Percentiles rank a stretch among this genome's conserved stretches.
These are phyloP conservation scores for Chrysoporthe cubensis DNA, from an alignment of 2,329 filamentous ascomycete species.

Conservation along the genomic window DNA sequence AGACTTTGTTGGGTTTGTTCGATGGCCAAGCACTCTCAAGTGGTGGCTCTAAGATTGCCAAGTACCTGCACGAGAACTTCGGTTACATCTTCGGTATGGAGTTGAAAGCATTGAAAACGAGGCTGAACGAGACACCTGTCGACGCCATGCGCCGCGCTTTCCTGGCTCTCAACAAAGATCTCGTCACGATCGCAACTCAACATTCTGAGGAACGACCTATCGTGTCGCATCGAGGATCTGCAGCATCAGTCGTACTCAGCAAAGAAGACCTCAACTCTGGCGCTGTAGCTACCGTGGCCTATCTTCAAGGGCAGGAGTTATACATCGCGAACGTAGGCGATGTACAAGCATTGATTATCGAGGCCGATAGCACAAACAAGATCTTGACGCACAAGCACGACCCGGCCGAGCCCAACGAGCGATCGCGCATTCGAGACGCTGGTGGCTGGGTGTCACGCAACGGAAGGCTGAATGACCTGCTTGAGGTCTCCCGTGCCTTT, in stretches of 20 bases:
- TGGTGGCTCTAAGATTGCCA: slow-evolving; percentile 93
- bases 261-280: slow-evolving; percentile 90
- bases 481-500: slow-evolving; percentile 92
- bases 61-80: slow-evolving; percentile 96
- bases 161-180: slow-evolving; percentile 87
- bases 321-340: slow-evolving; percentile 96
- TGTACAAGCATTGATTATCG: slow-evolving; percentile 92
- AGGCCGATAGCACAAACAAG: slow-evolving; percentile 81
- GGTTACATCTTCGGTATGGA: slow-evolving; percentile 82
- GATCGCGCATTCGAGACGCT: slow-evolving; percentile 88
- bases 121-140: slow-evolving; percentile 72
- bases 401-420: slow-evolving; percentile 81
- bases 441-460: slow-evolving; percentile 96
- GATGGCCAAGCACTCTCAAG: slow-evolving; percentile 89
- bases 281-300: slow-evolving; percentile 89
- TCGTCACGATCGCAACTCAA: slow-evolving; percentile 82
- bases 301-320: slow-evolving; percentile 85
- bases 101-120: slow-evolving; percentile 70
- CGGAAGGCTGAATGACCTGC: slow-evolving; percentile 87
- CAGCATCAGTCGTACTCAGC: slow-evolving; percentile 75
- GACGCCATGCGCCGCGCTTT: slow-evolving; percentile 89
- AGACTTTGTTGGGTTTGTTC: slow-evolving; percentile 92
- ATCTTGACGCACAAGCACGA: slow-evolving; percentile 92
- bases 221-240: slow-evolving; percentile 70
- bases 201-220: slow-evolving; percentile 74